Evolutionary conservation across 495 filamentous ascomycete genomes (phyloP).

Genomic region (Wilcoxina mikolae): DNA sequence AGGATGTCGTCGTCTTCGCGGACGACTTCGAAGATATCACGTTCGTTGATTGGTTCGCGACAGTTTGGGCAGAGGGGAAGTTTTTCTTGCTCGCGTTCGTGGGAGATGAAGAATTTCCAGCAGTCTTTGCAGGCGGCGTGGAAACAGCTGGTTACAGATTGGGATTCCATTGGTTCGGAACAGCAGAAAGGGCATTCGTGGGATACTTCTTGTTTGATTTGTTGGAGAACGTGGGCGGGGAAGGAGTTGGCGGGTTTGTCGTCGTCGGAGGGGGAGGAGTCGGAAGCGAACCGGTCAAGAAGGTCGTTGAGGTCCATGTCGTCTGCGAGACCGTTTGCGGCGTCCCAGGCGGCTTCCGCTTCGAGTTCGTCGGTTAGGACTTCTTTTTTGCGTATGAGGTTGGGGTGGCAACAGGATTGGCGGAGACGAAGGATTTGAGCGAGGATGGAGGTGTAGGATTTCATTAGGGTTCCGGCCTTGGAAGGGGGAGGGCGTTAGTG

Average conservation of each 20-base stretch:
- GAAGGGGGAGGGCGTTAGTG: neutral
- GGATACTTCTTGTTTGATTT: constrained; percentile 76
- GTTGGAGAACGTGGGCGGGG: constrained; percentile 68
- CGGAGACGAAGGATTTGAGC: constrained; percentile 89
- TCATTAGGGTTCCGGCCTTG: constrained; percentile 69
- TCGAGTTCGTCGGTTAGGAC: constrained; percentile 80
- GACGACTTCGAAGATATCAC: constrained; percentile 84
- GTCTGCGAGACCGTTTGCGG: constrained; percentile 65
- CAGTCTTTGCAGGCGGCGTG: constrained; percentile 93
- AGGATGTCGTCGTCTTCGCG: constrained; percentile 48
- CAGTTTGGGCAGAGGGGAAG: constrained; percentile 77
- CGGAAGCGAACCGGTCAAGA: constrained; percentile 62
- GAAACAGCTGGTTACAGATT: constrained; percentile 90
- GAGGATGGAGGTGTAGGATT: constrained; percentile 89
- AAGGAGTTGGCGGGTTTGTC: constrained; percentile 55
- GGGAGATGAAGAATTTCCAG: constrained; percentile 67
- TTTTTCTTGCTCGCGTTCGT: constrained; percentile 62
- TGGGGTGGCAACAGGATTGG: constrained; percentile 87
- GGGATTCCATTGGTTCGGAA: constrained; percentile 87
- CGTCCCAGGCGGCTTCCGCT: constrained; percentile 64
- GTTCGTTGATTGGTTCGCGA: constrained; percentile 61
- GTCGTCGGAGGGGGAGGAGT: constrained; percentile 39
- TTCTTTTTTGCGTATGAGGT: constrained; percentile 68
- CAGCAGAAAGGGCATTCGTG: constrained; percentile 90
- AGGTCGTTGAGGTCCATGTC: constrained; percentile 89